These are phyloP conservation scores for Zelopaecilomyces penicillatus DNA, from an alignment of 2,329 filamentous ascomycete species.

Conservation along the genomic window DNA sequence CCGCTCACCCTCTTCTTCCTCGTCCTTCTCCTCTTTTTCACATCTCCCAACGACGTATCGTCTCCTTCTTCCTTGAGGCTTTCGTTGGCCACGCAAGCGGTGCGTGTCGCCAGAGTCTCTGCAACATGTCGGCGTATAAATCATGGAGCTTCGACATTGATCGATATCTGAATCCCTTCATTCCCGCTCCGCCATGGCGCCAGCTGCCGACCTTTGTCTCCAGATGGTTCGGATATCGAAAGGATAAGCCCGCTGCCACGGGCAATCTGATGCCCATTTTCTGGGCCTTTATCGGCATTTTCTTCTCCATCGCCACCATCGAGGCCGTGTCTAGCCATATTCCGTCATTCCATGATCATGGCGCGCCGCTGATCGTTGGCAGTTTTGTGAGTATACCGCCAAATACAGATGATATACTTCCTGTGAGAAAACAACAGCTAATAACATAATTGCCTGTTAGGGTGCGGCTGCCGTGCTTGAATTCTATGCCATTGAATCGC, in stretches of 20 bases:
- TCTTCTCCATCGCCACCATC: slow-evolving; percentile 52
- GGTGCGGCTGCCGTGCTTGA: slow-evolving; percentile 69
- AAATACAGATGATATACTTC: neutral
- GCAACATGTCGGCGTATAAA: slow-evolving; percentile 9
- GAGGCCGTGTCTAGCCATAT: slow-evolving; percentile 48
- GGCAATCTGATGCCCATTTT: slow-evolving; percentile 52
- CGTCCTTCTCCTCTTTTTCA: too few relatives aligned
- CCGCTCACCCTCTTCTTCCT: too few relatives aligned
- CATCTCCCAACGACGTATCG: too few relatives aligned
- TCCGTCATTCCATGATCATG: slow-evolving; percentile 41
- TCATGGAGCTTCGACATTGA: slow-evolving; percentile 66
- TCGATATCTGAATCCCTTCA: slow-evolving; percentile 59
- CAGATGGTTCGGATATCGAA: slow-evolving; percentile 59
- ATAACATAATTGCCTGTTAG: slow-evolving; percentile 26
- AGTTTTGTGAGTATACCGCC: slow-evolving; percentile 52
- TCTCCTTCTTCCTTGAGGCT: too few relatives aligned
- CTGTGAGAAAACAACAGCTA: neutral
- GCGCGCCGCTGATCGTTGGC: slow-evolving; percentile 54
- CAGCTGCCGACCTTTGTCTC: slow-evolving; percentile 57
- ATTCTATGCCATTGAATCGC: slow-evolving; percentile 63
- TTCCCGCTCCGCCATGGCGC: slow-evolving; percentile 58
- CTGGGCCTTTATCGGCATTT: slow-evolving; percentile 59
- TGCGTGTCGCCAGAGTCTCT: neutral
- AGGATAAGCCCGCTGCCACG: slow-evolving; percentile 25
- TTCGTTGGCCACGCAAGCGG: too few relatives aligned